Evolutionary conservation across 257 asterid species (phyloP), one percentile per base, ranked within the genome.

Genomic region (Cynanchum wilfordii): DNA sequence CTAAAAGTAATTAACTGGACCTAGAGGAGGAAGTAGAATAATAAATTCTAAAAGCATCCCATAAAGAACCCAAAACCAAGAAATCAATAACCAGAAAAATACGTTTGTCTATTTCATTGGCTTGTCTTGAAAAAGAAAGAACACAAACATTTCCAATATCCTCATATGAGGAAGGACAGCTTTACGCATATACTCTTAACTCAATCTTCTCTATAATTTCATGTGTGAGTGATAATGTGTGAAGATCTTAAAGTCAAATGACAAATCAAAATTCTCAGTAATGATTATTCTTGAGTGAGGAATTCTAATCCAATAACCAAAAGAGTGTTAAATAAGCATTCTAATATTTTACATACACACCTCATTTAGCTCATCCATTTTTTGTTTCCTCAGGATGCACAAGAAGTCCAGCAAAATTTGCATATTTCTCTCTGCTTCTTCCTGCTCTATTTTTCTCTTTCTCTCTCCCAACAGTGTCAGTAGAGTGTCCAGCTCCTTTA

Each of bases 361-460:
- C 97, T 88, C 96, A 24, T 71, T 87, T 73, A 90, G 91, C 73
- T 84, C 93, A 68, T 81, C 84, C 66, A 81, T 79, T 84, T 88
- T 88, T 83, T 87, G 86, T 78, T 84, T 87, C 87, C 81, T 87
- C 79, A 88, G 81, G 82, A 84, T 77, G 73, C 81, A 83, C 68
- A 90, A 81, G 86, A 90, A 90, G 74, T 88, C 96, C 79, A 82
- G 86, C 81, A 90, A 73, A 82, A 87, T 86, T 77, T 87, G 89
- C 96, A 90, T 81, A 82, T 86, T 89, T 84, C 90, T 85, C 83
- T 90, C 97, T 55, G 97, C 88, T 82, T 90, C 96, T 79, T 86
- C 90, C 76, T 90, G 97, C 81, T 90, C 97, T 83, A 90, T 59
- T 70, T 83, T 86, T 82, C 91, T 88, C 86, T 90, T 90, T 76